phyloP scores from a whole-genome alignment of 768 basidiomycete species.

The Holtermannia corniformis region DNA sequence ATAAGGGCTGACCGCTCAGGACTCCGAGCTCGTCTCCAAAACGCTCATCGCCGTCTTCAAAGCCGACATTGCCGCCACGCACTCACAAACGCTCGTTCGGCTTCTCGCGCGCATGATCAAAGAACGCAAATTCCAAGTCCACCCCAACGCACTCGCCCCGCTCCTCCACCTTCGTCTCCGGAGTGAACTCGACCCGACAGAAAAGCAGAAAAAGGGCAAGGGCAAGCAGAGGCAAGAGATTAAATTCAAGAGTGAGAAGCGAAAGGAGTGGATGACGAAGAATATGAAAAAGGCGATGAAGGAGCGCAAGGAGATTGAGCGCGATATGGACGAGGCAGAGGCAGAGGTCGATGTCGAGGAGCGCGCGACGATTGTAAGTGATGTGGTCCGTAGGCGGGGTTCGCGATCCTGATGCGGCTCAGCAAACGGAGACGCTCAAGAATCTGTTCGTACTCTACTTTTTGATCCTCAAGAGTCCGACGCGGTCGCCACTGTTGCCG shows the following conservation, averaged over 20 bases:
- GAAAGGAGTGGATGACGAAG: slow-evolving; percentile 74
- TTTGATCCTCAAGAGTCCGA: slow-evolving; percentile 78
- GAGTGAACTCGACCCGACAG: slow-evolving; percentile 55
- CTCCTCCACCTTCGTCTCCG: slow-evolving; percentile 76
- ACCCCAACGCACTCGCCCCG: slow-evolving; percentile 77
- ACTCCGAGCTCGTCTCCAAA: slow-evolving; percentile 73
- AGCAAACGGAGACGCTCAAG: slow-evolving; percentile 98
- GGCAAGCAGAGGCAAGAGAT: slow-evolving; percentile 51
- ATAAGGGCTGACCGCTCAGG: slow-evolving; percentile 48
- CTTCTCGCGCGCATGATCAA: slow-evolving; percentile 92
- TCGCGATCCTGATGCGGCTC: slow-evolving; percentile 3
- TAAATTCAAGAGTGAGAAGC: slow-evolving; percentile 39
- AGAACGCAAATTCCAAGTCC: slow-evolving; percentile 78
- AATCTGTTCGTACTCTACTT: slow-evolving; percentile 96
- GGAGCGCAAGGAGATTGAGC: slow-evolving; percentile 80
- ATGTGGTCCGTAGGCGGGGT: slow-evolving; percentile 1
- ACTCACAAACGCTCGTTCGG: slow-evolving; percentile 81
- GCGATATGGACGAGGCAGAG: slow-evolving; percentile 87
- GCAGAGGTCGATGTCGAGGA: slow-evolving; percentile 90
- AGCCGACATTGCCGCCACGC: slow-evolving; percentile 64
- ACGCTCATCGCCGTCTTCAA: slow-evolving; percentile 74
- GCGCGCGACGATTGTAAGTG: slow-evolving; percentile 63
- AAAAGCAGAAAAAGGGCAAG: slow-evolving; percentile 45
- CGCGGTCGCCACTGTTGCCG: slow-evolving; percentile 64
- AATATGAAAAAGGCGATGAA: slow-evolving; percentile 75